Conservation (phyloP, 1,284 basidiomycete genomes). For the Peniophora sp. region DNA sequence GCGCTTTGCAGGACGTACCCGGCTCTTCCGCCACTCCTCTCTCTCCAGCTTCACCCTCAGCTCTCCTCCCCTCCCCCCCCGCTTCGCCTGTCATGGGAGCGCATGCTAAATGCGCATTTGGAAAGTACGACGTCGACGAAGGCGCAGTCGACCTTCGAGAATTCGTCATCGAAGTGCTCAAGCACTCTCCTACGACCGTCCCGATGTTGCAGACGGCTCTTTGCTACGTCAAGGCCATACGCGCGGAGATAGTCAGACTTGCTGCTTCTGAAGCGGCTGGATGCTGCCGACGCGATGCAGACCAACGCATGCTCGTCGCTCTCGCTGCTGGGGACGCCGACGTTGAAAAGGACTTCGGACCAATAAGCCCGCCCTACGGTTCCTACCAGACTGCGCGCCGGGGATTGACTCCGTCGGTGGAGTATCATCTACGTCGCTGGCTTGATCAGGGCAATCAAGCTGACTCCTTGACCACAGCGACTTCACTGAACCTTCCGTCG, state of each 20-base stretch:
- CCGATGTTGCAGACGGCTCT: constrained; percentile 70
- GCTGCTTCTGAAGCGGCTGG: constrained; percentile 39
- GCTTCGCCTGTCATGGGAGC: too few species aligned
- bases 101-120: too few species aligned
- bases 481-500: constrained; percentile 50
- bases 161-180: constrained; percentile 72
- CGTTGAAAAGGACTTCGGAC: constrained; percentile 5
- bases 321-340: constrained; percentile 32
- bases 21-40: too few species aligned
- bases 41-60: too few species aligned
- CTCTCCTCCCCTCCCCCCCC: too few species aligned
- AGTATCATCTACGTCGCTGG: constrained; percentile 3
- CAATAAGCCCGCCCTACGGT: constrained; percentile 29
- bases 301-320: constrained; percentile 37
- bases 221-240: constrained; percentile 71
- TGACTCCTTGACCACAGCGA: constrained; percentile 25
- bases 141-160: constrained; percentile 51
- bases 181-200: constrained; percentile 67
- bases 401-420: too few species aligned
- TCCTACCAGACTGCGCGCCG: constrained; percentile 21
- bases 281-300: constrained; percentile 29
- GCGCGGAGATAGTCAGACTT: constrained; percentile 55
- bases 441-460: constrained; percentile 2
- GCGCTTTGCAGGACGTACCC: too few species aligned
- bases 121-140: constrained; percentile 7